phyloP scores from a whole-genome alignment of 1,284 basidiomycete genomes.

The Apiotrichum gamsii region DNA sequence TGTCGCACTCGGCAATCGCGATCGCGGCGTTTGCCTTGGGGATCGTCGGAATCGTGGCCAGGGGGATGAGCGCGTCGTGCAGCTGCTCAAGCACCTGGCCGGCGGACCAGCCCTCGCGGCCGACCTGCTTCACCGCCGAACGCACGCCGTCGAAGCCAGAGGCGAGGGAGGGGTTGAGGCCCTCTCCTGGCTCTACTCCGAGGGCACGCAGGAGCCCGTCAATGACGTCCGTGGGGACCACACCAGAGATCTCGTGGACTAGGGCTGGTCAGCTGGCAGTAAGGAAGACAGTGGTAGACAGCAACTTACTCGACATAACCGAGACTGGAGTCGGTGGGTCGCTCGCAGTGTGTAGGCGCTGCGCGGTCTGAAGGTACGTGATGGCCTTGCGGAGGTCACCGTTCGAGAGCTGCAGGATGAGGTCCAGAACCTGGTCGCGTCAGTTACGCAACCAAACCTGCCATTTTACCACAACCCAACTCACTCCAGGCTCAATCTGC shows the following conservation, averaged over 20 bases:
- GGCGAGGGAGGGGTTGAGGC: constrained; percentile 55
- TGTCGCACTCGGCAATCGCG: constrained; percentile 90
- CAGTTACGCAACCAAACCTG: too few species aligned
- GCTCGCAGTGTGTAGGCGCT: constrained; percentile 68
- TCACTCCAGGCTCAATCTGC: constrained; percentile 48
- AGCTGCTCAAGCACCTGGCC: constrained; percentile 86
- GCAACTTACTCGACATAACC: constrained; percentile 48
- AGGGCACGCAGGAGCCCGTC: constrained; percentile 62
- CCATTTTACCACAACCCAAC: too few species aligned
- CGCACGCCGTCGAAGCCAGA: constrained; percentile 63
- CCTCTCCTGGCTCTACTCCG: constrained; percentile 60
- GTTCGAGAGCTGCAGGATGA: constrained; percentile 55
- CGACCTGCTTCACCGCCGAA: constrained; percentile 65
- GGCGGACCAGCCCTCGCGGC: constrained; percentile 86
- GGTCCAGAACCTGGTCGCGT: constrained; percentile 37
- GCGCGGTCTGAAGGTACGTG: constrained; percentile 94
- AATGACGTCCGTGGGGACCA: constrained; percentile 74
- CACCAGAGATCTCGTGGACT: constrained; percentile 95
- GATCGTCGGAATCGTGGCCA: constrained; percentile 70
- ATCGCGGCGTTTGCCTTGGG: constrained; percentile 79
- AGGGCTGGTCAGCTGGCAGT: constrained; percentile 1
- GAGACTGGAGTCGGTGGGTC: constrained; percentile 66
- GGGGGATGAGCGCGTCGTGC: constrained; percentile 80
- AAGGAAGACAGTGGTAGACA: too few species aligned
- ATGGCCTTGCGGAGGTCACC: constrained; percentile 98